phyloP scores from a whole-genome alignment of 495 filamentous ascomycete species.

The Penicillium verhagenii region DNA sequence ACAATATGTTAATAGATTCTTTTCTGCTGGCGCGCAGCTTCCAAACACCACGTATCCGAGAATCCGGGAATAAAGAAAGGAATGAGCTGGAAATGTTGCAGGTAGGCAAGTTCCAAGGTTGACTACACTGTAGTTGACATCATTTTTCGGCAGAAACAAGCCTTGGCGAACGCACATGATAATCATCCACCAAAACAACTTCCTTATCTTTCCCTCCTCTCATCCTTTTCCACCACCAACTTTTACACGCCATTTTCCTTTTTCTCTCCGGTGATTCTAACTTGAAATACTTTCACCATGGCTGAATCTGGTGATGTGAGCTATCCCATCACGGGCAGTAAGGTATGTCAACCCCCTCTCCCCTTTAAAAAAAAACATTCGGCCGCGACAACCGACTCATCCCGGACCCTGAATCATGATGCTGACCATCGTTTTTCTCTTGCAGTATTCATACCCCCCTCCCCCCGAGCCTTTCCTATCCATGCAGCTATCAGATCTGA shows the following conservation, averaged over 20 bases:
- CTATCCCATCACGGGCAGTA: conserved; percentile 46
- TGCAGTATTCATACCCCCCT: conserved; percentile 7
- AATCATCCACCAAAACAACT: conserved; percentile 24
- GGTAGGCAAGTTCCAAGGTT: no score
- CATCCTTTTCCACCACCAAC: conserved; percentile 10
- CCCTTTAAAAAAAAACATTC: neutral
- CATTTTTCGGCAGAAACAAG: conserved; percentile 12
- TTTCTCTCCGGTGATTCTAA: neutral
- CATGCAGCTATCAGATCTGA: conserved; percentile 10
- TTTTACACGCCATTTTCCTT: conserved; percentile 17
- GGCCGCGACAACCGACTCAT: conserved; percentile 11
- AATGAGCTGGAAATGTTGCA: neutral
- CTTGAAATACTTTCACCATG: conserved; percentile 18
- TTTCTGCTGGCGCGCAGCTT: no score
- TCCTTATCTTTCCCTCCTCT: conserved; percentile 19
- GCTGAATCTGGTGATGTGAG: conserved; percentile 38
- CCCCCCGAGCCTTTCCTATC: neutral
- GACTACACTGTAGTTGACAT: conserved; percentile 19
- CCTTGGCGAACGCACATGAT: conserved; percentile 23
- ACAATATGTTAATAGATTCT: no score
- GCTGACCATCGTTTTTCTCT: conserved; percentile 9
- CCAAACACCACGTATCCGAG: no score
- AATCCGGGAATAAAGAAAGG: neutral
- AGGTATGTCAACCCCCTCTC: conserved; percentile 32
- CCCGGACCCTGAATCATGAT: conserved; percentile 8